These are phyloP conservation scores for Suaeda aralocaspica DNA, from an alignment of 148 eudicot genomes.

Conservation along the genomic window DNA sequence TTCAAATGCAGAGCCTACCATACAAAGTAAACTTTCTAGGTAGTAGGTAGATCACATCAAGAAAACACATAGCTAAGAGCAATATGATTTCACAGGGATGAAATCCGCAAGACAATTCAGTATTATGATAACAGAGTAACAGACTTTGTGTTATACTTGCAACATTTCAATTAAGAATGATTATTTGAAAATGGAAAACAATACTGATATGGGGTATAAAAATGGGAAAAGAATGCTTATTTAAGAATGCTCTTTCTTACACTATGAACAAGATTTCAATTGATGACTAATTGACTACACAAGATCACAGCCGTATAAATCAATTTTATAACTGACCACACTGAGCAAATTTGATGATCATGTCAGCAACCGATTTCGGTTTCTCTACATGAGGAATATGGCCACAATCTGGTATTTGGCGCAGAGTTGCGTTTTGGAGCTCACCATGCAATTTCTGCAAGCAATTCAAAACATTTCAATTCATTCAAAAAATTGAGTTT, in stretches of 20 bases:
- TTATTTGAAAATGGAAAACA: neutral
- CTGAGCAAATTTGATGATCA: conserved; percentile 54
- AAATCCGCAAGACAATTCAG: too few relatives aligned
- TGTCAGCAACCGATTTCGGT: conserved; percentile 50
- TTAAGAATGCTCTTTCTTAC: too few relatives aligned
- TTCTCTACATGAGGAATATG: conserved; percentile 92
- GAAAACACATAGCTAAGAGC: too few relatives aligned
- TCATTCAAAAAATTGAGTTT: too few relatives aligned
- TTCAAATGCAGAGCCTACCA: too few relatives aligned
- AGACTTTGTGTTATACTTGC: too few relatives aligned
- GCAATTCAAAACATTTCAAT: neutral
- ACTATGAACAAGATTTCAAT: neutral
- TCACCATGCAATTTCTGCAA: conserved; percentile 80
- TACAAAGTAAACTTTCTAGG: too few relatives aligned
- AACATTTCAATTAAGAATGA: too few relatives aligned
- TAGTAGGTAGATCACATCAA: too few relatives aligned
- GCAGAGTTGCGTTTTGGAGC: conserved; percentile 62
- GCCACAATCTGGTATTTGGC: conserved; percentile 82
- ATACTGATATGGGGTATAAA: neutral
- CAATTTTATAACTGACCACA: conserved; percentile 1
- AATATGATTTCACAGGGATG: too few relatives aligned
- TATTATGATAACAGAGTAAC: too few relatives aligned
- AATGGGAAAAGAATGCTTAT: neutral
- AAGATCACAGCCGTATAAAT: neutral
- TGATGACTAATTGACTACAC: neutral